phyloP scores from a whole-genome alignment of 2,329 filamentous ascomycete species.

The Calycina marina region DNA sequence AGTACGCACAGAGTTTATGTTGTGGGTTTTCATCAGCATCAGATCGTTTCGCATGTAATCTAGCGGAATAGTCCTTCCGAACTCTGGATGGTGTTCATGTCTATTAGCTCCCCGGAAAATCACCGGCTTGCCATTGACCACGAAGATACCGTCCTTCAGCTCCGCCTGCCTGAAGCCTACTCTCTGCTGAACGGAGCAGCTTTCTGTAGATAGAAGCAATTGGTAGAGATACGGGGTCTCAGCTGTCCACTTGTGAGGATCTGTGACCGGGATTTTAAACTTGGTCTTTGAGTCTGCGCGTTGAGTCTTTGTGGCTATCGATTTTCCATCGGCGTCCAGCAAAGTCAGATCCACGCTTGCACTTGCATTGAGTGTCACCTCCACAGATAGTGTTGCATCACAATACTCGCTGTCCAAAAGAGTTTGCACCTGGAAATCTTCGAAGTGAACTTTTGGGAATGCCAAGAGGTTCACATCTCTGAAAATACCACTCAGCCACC shows the following conservation, averaged over 20 bases:
- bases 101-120: slow-evolving; percentile 15
- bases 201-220: slow-evolving; percentile 27
- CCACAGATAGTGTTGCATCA: slow-evolving; percentile 34
- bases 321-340: slow-evolving; percentile 28
- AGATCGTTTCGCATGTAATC: slow-evolving; percentile 37
- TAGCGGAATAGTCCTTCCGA: slow-evolving; percentile 35
- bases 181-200: slow-evolving; percentile 24
- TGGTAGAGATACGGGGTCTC: slow-evolving; percentile 49
- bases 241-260: slow-evolving; percentile 51
- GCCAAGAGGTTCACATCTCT: slow-evolving; percentile 37
- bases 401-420: slow-evolving; percentile 35
- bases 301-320: slow-evolving; percentile 8
- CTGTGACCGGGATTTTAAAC: slow-evolving; percentile 25
- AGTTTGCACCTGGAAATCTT: slow-evolving; percentile 38
- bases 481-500: slow-evolving; percentile 38
- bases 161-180: slow-evolving; percentile 39
- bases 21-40: slow-evolving; percentile 39
- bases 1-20: slow-evolving; percentile 55
- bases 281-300: slow-evolving; percentile 4
- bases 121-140: slow-evolving; percentile 1
- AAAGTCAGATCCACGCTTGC: slow-evolving; percentile 26
- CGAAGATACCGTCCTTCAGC: slow-evolving; percentile 32
- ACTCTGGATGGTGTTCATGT: slow-evolving; percentile 53
- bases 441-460: slow-evolving; percentile 31
- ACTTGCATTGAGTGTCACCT: slow-evolving; percentile 28